phyloP scores from a whole-genome alignment of 2,329 filamentous ascomycete genomes.

The Sclerotinia spermophila region DNA sequence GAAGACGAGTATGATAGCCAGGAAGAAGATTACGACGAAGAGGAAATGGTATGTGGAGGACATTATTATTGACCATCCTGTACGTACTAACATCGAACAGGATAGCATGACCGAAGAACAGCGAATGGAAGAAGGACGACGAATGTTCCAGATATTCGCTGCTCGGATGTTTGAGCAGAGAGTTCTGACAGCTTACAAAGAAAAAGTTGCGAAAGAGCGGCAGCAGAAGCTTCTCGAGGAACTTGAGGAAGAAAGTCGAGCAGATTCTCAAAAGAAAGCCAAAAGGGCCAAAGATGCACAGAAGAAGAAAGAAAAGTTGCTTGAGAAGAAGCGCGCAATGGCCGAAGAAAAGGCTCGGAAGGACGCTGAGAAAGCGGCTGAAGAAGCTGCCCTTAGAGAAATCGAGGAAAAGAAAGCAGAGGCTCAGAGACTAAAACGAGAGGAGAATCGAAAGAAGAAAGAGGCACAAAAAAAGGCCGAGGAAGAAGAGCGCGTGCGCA shows the following conservation, averaged over 20 bases:
- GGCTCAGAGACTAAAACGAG: constrained; percentile 75
- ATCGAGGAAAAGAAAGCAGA: constrained; percentile 76
- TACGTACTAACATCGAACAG: constrained; percentile 52
- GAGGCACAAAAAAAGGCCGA: constrained; percentile 87
- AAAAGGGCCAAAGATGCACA: constrained; percentile 94
- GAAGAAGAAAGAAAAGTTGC: constrained; percentile 92
- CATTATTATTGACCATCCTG: constrained; percentile 26
- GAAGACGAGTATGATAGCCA: constrained; percentile 61
- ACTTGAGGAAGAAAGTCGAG: constrained; percentile 76
- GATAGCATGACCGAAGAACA: constrained; percentile 97
- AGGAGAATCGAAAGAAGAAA: constrained; percentile 87
- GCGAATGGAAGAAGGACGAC: constrained; percentile 95
- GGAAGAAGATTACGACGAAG: constrained; percentile 70
- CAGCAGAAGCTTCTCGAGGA: constrained; percentile 89
- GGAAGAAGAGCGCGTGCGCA: constrained; percentile 80
- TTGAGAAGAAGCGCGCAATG: constrained; percentile 78
- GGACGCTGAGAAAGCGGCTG: constrained; percentile 84
- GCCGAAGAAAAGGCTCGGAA: constrained; percentile 87
- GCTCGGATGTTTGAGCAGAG: constrained; percentile 99
- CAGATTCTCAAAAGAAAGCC: constrained; percentile 74
- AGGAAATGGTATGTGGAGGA: constrained; percentile 58
- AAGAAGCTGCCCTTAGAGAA: constrained; percentile 72
- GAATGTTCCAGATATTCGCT: constrained; percentile 99
- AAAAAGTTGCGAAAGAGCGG: constrained; percentile 91
- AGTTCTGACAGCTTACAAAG: constrained; percentile 93